Evolutionary conservation across 2,329 filamentous ascomycete species (phyloP).

Genomic region (Neonectria magnoliae): DNA sequence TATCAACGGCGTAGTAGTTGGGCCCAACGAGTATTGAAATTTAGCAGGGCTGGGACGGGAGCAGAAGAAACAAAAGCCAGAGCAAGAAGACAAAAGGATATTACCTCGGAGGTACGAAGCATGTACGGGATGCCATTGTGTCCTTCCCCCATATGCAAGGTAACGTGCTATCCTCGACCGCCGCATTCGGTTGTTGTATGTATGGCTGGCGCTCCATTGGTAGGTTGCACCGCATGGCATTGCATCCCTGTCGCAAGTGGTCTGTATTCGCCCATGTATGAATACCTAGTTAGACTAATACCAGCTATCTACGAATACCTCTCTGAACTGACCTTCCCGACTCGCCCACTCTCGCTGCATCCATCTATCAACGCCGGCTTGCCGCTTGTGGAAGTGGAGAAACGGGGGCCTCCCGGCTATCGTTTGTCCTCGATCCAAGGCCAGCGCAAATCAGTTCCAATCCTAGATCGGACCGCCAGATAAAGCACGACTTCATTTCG

Average conservation of each 20-base stretch:
- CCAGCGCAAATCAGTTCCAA: neutral
- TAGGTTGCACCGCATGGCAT: slow-evolving; percentile 1
- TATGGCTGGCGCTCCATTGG: neutral
- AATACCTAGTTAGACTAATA: no score
- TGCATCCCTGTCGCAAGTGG: neutral
- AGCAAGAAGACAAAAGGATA: neutral
- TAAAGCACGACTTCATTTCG: neutral
- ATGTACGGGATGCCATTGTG: slow-evolving; percentile 2
- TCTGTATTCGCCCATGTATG: no score
- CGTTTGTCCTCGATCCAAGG: neutral
- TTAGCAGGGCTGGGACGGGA: neutral
- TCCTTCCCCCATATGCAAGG: slow-evolving; percentile 15
- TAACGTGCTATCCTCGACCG: slow-evolving; percentile 16
- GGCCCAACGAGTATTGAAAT: neutral
- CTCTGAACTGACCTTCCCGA: neutral
- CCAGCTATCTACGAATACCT: no score
- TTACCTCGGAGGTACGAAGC: no score
- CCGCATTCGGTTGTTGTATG: neutral
- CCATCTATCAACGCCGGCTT: neutral
- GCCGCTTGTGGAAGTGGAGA: neutral
- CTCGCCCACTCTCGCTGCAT: neutral
- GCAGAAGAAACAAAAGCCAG: no score
- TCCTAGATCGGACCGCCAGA: neutral
- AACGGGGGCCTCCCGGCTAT: neutral
- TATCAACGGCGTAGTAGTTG: neutral